phyloP scores from a whole-genome alignment of 768 basidiomycete genomes.

The Calvatia gigantea region DNA sequence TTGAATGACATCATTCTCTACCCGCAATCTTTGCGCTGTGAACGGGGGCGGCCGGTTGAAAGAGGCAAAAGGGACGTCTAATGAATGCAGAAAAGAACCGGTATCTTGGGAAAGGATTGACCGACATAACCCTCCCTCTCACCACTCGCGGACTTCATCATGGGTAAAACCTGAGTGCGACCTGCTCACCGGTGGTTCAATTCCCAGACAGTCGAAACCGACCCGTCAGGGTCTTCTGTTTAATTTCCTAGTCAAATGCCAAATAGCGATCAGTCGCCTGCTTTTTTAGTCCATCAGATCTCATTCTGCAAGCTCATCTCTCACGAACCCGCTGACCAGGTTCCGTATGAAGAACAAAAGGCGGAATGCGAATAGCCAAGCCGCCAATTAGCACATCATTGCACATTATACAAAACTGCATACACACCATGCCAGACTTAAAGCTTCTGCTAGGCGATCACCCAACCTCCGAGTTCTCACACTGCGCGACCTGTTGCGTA shows the following conservation, averaged over 20 bases:
- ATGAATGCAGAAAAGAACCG: not conserved
- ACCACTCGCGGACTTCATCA: conserved; percentile 4
- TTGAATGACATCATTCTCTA: not conserved
- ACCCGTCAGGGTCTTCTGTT: conserved; percentile 1
- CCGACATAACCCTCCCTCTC: not conserved
- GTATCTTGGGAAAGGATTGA: not conserved
- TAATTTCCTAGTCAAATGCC: not conserved
- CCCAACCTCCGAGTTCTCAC: not conserved
- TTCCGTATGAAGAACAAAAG: not conserved
- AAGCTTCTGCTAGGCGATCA: not conserved
- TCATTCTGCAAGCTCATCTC: conserved; percentile 7
- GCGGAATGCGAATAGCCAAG: conserved; percentile 9
- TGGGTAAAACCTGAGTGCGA: conserved; percentile 4
- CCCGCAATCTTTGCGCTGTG: not conserved
- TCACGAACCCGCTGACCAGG: conserved; percentile 7
- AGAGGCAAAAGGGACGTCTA: not conserved
- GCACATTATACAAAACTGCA: not conserved
- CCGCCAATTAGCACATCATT: not conserved
- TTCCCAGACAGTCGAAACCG: conserved; percentile 8
- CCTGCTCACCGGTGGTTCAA: conserved; percentile 13
- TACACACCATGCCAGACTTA: not conserved
- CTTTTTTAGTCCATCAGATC: conserved; percentile 4
- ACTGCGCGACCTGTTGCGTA: not conserved
- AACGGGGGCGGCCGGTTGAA: not conserved
- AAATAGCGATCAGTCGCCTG: conserved; percentile 5